Evolutionary conservation across 2,329 filamentous ascomycete genomes (phyloP), one percentile per base, ranked within the genome.

Genomic region (Aspergillus thermomutatus): DNA sequence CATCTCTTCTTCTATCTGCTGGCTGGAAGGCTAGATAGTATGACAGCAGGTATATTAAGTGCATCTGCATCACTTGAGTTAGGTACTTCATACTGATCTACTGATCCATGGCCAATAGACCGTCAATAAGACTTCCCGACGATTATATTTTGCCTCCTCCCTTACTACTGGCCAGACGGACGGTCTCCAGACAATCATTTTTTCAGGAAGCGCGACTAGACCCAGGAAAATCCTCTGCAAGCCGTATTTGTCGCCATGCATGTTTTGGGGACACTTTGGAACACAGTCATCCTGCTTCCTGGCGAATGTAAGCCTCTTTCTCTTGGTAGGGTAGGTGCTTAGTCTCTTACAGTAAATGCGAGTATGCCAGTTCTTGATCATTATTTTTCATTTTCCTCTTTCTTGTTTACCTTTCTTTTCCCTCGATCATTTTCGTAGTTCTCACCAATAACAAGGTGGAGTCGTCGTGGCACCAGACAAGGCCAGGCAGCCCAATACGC

Each of bases 391-490:
- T 69, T 70, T 69, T 68, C 67, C 67, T 69, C 67, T 60, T 55
- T 68, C 62, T 68, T 64, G 64, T 64, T 69, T 68, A 66, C 57
- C 64, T 62, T 64, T 43, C 49, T 40, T 51, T 52, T 40, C 34
- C 14, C 28, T 60, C 62, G 63, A 52, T 63, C 63, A 48, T 49
- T 60, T 23, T 26, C 21, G 11, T 1, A 14, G 25, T 46, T 23
- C 11, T 46, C 21, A 23, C 43, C 43, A 46, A 46, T 46, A 21
- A 25, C 21, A 54, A 49, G 53, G 69, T 69, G 64, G 67, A 67
- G 72, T 70, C 69, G 66, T 75, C 73, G 74, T 76, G 73, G 74
- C 74, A 74, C 74, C 74, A 72, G 62, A 66, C 66, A 69, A 57
- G 53, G 50, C 59, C 63, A 60, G 43, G 63, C 63, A 72, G 69